These are phyloP conservation scores for Chaetothyriales sp. DNA, from an alignment of 2,329 filamentous ascomycete species.

Conservation along the genomic window DNA sequence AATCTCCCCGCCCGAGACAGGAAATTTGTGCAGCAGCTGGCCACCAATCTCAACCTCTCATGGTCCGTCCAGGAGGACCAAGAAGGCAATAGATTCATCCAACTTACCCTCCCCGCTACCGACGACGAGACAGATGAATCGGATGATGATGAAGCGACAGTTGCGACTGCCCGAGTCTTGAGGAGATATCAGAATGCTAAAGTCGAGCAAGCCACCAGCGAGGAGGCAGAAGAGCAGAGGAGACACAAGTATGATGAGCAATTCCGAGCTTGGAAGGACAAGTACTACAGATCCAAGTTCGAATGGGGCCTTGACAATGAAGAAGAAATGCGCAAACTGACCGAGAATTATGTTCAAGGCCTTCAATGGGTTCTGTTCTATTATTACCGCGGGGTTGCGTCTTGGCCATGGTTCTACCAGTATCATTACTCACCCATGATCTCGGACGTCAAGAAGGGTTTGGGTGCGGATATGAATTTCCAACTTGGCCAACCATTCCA, in stretches of 20 bases:
- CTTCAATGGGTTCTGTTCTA: conserved; percentile 97
- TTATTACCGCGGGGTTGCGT: conserved; percentile 92
- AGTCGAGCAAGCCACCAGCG: conserved; percentile 61
- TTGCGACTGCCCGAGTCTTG: conserved; percentile 71
- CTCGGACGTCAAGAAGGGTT: conserved; percentile 77
- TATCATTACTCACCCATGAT: conserved; percentile 98
- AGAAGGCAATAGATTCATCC: conserved; percentile 50
- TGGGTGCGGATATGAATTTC: conserved; percentile 80
- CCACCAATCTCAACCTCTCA: conserved; percentile 49
- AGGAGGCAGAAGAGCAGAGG: conserved; percentile 64
- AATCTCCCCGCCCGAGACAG: conserved; percentile 69
- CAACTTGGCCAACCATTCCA: conserved; percentile 86
- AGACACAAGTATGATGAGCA: conserved; percentile 79
- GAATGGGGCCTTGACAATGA: conserved; percentile 73
- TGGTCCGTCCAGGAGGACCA: conserved; percentile 52
- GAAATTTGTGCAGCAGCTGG: conserved; percentile 81
- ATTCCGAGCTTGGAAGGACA: conserved; percentile 84
- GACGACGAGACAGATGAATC: conserved; percentile 47
- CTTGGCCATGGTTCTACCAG: conserved; percentile 95
- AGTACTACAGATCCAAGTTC: conserved; percentile 84
- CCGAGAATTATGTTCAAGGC: conserved; percentile 94
- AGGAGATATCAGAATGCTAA: conserved; percentile 83
- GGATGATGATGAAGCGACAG: conserved; percentile 68
- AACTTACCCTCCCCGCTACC: conserved; percentile 40
- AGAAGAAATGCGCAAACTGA: conserved; percentile 62